Percentiles rank a stretch among this genome's conserved stretches.
Conservation (phyloP, 192 early-diverging fungal species). For the Coemansia sp. region DNA sequence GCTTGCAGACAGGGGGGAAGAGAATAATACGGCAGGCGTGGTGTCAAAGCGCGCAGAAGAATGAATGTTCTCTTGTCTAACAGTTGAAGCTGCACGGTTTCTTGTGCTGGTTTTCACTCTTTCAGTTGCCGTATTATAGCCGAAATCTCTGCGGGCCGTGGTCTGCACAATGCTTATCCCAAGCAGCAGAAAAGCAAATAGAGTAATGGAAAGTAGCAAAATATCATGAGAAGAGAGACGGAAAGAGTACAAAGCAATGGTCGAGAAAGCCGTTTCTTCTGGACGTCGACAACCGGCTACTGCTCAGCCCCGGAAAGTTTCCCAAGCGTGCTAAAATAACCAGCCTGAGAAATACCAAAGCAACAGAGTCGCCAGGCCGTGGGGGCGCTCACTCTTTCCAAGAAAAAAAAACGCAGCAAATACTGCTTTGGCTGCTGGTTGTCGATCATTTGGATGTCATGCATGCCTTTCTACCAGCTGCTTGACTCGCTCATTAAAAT, state of each 20-base stretch:
- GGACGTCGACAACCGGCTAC: not conserved
- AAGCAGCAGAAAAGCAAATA: not conserved
- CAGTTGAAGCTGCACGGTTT: not conserved
- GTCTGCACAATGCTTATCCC: not conserved
- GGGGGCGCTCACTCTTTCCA: not conserved
- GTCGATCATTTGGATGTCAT: slow-evolving; percentile 6
- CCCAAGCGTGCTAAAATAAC: too few species aligned
- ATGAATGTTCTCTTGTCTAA: not conserved
- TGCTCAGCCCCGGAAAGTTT: not conserved
- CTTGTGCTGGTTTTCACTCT: not conserved
- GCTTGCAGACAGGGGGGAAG: not conserved
- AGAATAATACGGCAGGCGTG: not conserved
- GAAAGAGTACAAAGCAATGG: not conserved
- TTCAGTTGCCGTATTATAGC: not conserved
- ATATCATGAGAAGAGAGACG: not conserved
- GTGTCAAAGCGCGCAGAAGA: slow-evolving; percentile 14
- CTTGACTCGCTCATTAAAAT: not conserved
- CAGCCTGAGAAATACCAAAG: too few species aligned
- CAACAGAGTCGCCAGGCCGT: too few species aligned
- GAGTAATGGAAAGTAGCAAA: slow-evolving; percentile 4
- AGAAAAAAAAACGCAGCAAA: not conserved
- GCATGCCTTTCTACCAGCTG: slow-evolving; percentile 4
- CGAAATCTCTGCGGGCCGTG: not conserved
- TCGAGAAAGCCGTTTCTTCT: not conserved
- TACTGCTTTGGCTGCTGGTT: not conserved